Conservation (phyloP, 1,284 basidiomycete species). For the Neolentinus lepideus region DNA sequence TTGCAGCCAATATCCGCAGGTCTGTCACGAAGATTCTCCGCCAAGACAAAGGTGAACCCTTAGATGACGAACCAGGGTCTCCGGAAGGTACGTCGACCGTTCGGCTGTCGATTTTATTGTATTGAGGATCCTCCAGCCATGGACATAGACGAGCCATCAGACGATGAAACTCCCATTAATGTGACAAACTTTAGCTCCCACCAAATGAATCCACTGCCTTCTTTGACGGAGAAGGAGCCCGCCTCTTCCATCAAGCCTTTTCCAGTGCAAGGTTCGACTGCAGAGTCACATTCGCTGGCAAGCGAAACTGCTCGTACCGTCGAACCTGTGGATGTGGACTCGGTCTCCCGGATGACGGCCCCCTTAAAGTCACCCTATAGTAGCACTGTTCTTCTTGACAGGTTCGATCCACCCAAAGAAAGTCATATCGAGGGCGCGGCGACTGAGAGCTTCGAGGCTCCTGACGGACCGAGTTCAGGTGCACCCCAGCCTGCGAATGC, state of each 20-base stretch:
- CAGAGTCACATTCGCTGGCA: background rate
- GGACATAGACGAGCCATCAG: background rate
- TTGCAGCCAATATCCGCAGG: conserved; percentile 36
- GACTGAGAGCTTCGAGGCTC: background rate
- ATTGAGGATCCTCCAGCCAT: background rate
- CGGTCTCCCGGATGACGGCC: background rate
- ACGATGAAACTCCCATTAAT: background rate
- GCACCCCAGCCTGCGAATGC: background rate
- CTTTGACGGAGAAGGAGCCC: background rate
- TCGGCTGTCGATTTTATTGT: background rate
- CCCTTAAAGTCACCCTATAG: background rate
- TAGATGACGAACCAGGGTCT: background rate
- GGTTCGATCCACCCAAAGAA: background rate
- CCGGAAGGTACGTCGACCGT: background rate
- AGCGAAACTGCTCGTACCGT: background rate
- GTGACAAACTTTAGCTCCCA: background rate
- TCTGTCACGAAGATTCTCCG: conserved; percentile 32
- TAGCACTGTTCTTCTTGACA: background rate
- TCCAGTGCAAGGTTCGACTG: background rate
- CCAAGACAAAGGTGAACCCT: conserved; percentile 23
- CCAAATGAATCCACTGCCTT: background rate
- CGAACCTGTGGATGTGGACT: background rate
- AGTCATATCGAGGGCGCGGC: background rate
- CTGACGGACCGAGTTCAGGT: background rate
- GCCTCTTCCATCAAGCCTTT: background rate